Evolutionary conservation across 169 alveolate genomes (phyloP).

Genomic region (Plasmodium cynomolgi): DNA sequence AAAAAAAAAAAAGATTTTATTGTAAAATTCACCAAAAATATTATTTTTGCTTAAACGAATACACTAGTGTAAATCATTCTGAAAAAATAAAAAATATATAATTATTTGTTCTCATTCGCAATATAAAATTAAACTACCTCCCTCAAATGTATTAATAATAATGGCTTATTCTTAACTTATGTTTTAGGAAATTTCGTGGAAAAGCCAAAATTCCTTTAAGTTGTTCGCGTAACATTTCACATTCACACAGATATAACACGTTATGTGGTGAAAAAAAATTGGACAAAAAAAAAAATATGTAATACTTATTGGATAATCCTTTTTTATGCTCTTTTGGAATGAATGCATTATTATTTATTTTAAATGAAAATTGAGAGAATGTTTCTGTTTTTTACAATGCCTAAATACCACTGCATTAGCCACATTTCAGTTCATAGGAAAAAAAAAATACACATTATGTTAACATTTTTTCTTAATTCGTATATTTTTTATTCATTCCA

Average conservation of each 20-base stretch:
- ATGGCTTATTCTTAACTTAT: too few relatives aligned
- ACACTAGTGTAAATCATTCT: too few relatives aligned
- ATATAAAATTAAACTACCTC: too few relatives aligned
- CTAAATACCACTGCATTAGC: neutral
- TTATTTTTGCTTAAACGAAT: neutral
- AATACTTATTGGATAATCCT: neutral
- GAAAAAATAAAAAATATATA: too few relatives aligned
- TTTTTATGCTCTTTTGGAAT: neutral
- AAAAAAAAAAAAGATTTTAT: neutral
- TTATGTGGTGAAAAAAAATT: neutral
- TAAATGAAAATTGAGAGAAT: neutral
- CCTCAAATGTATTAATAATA: too few relatives aligned
- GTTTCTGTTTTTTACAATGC: neutral
- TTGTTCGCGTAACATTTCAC: neutral
- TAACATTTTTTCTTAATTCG: neutral
- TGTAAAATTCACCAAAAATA: neutral
- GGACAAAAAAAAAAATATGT: neutral
- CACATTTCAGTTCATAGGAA: neutral
- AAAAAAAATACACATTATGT: neutral
- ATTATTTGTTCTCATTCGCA: too few relatives aligned
- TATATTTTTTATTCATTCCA: neutral
- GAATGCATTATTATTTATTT: neutral
- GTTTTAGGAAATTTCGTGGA: too few relatives aligned
- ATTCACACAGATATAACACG: neutral
- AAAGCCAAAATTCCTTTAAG: too few relatives aligned